Conservation (phyloP, 179 eudicot genomes). For the Spinacia oleracea region DNA sequence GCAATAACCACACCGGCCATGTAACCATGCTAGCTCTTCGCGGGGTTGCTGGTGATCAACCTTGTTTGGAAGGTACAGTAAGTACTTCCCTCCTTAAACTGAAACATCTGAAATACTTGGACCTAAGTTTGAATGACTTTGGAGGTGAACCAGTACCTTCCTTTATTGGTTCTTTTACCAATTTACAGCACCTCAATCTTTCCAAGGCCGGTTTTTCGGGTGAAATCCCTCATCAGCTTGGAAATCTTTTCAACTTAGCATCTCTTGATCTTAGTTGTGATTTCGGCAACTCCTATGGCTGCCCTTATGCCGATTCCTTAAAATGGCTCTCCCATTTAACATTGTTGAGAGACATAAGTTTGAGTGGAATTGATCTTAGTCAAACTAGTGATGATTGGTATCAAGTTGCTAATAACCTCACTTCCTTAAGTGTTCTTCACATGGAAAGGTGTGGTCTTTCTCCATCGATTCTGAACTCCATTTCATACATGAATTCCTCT, state of each 20-base stretch:
- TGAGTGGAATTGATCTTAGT: constrained; percentile 15
- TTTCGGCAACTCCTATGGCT: too few relatives aligned
- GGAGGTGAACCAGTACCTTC: constrained; percentile 18
- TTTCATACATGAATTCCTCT: background rate
- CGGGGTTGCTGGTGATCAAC: constrained; percentile 7
- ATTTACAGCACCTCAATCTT: constrained; percentile 11
- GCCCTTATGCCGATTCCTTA: too few relatives aligned
- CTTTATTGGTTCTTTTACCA: constrained; percentile 23
- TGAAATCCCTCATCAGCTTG: constrained; percentile 6
- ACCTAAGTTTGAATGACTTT: constrained; percentile 24
- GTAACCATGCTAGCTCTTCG: too few relatives aligned
- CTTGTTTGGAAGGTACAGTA: constrained; percentile 29
- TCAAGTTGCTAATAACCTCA: background rate
- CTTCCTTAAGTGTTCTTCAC: constrained; percentile 7
- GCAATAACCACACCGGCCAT: constrained; percentile 20
- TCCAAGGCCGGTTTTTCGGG: background rate
- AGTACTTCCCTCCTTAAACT: constrained; percentile 30
- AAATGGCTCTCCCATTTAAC: constrained; percentile 12
- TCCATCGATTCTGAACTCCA: background rate
- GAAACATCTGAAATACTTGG: constrained; percentile 21
- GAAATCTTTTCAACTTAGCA: constrained; percentile 15
- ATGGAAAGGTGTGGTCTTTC: constrained; percentile 11
- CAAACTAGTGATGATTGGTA: constrained; percentile 11
- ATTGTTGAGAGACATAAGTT: constrained; percentile 2
- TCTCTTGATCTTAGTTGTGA: constrained; percentile 32